phyloP scores from a whole-genome alignment of 345 rosid species.

The Viola odorata region DNA sequence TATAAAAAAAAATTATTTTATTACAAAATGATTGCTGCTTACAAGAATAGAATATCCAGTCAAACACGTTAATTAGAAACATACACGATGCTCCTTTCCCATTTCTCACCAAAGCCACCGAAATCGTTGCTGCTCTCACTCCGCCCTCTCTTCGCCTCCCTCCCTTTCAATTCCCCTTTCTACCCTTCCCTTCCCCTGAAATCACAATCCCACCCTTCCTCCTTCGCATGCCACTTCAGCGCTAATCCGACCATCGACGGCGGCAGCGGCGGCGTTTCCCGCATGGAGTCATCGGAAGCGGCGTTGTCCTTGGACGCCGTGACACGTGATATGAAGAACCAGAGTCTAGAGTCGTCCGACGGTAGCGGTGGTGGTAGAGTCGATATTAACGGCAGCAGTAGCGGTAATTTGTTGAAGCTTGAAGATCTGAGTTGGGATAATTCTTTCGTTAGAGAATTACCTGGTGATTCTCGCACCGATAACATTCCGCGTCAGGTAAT shows the following conservation, averaged over 20 bases:
- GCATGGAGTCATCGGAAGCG: slow-evolving; percentile 47
- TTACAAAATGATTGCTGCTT: neutral
- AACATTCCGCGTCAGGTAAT: slow-evolving; percentile 75
- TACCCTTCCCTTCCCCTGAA: slow-evolving; percentile 26
- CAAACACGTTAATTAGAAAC: neutral
- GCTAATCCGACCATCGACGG: slow-evolving; percentile 4
- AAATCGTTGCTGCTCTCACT: slow-evolving; percentile 19
- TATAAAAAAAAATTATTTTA: too few relatives aligned
- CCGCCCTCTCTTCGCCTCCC: slow-evolving; percentile 31
- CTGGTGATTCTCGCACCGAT: slow-evolving; percentile 74
- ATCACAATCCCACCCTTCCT: slow-evolving; percentile 19
- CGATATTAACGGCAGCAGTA: slow-evolving; percentile 14
- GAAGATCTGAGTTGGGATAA: slow-evolving; percentile 89
- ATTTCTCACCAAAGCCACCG: slow-evolving; percentile 19
- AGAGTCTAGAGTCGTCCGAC: slow-evolving; percentile 26
- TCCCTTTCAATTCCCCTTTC: slow-evolving; percentile 16
- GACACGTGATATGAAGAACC: slow-evolving; percentile 62
- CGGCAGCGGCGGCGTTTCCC: slow-evolving; percentile 18
- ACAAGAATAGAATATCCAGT: neutral
- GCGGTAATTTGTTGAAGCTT: slow-evolving; percentile 30
- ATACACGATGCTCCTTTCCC: slow-evolving; percentile 9
- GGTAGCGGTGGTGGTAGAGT: slow-evolving; percentile 23
- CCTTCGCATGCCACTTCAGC: slow-evolving; percentile 37
- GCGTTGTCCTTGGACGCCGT: slow-evolving; percentile 54
- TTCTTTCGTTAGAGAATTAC: slow-evolving; percentile 77